Evolutionary conservation across 2,329 filamentous ascomycete species (phyloP).

Genomic region (Nothophaeocryptopus gaeumannii): DNA sequence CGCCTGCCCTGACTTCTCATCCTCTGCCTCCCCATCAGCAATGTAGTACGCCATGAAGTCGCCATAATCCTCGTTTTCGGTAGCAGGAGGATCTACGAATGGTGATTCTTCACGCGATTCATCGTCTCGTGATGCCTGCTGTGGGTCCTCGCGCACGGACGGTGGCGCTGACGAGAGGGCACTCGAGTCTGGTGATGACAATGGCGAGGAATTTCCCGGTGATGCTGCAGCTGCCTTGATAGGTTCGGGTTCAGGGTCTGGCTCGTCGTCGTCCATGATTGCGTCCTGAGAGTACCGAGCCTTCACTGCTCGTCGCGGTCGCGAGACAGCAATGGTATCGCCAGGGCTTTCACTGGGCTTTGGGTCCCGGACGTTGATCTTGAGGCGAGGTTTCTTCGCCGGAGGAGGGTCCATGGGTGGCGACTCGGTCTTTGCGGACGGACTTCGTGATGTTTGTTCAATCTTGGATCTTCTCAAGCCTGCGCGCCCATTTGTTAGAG

Average conservation of each 20-base stretch:
- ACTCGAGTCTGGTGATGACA: conserved; percentile 17
- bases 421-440: conserved; percentile 13
- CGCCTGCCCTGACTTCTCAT: conserved; percentile 6
- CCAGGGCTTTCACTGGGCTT: conserved; percentile 8
- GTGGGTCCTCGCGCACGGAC: conserved; percentile 11
- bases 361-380: conserved; percentile 28
- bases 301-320: conserved; percentile 22
- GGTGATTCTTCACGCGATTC: conserved; percentile 17
- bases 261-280: conserved; percentile 10
- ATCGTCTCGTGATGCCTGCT: not conserved
- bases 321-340: conserved; percentile 27
- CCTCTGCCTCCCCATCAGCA: conserved; percentile 26
- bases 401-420: conserved; percentile 19
- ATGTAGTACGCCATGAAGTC: conserved; percentile 36
- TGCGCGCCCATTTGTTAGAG: conserved; percentile 6
- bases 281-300: conserved; percentile 21
- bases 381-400: conserved; percentile 28
- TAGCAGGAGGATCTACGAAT: conserved; percentile 18
- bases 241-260: conserved; percentile 2
- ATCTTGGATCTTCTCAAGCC: not conserved
- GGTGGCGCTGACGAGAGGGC: conserved; percentile 18
- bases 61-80: conserved; percentile 27
- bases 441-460: not conserved
- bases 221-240: conserved; percentile 10
- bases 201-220: conserved; percentile 23